Base-by-base conservation (phyloP, 805 yeast genomes). In the Candida piceae region DNA sequence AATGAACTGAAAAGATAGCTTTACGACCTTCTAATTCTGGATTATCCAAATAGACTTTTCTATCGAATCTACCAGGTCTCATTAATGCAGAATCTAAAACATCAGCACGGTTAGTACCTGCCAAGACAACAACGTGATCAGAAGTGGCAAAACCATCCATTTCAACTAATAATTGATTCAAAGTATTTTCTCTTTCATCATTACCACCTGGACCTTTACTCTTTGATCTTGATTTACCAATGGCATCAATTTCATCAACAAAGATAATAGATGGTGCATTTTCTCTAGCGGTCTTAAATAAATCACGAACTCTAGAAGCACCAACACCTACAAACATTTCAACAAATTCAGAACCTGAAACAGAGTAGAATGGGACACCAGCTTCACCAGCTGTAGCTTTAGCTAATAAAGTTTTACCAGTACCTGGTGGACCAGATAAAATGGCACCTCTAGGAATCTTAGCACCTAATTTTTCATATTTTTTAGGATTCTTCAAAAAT, bases 241-340 rank as follows among this genome's bases (percentile, higher is more conserved):
- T 89, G 16, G 97, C 96, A 68, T 88, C 97, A 52, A 88, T 89
- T 65, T 88, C 97, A 66, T 88, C 97, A 35, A 88, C 86, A 57
- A 88, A 88, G 36, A 88, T 80, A 51, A 88, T 88, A 3, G 94
- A 73, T 6, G 97, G 97, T 0, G 96, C 93, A 69, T 78, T 82
- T 45, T 83, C 84, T 53, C 95, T 74, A 13, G 96, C 97, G 31
- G 85, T 84, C 56, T 83, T 81, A 66, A 88, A 88, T 54, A 88
- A 70, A 56, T 89, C 96, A 60, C 97, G 84, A 29, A 88, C 97
- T 60, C 97, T 74, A 4, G 90, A 80, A 4, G 96, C 96, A 66
- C 96, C 96, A 18, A 88, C 96, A 64, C 96, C 96, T 16, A 85
- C 94, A 68, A 85, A 88, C 96, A 88, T 88, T 61, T 88, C 96